phyloP scores from a whole-genome alignment of 352 stramenopile species.

The Phytophthora colocasiae region DNA sequence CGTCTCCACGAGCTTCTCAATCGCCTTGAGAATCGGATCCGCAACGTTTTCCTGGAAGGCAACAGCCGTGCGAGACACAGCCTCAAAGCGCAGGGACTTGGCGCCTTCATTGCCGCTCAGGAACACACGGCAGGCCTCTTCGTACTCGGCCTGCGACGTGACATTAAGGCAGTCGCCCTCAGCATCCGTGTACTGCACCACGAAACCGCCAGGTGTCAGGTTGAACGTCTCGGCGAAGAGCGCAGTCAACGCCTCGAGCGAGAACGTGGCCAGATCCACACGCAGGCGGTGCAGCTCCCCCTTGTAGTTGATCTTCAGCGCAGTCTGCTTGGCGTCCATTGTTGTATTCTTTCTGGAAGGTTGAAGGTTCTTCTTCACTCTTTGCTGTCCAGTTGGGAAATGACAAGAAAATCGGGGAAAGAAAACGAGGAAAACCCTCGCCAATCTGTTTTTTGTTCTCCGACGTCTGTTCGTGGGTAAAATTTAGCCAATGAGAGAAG shows the following conservation, averaged over 20 bases:
- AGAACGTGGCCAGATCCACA: conserved; percentile 64
- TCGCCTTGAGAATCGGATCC: conserved; percentile 79
- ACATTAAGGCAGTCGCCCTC: conserved; percentile 80
- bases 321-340: conserved; percentile 63
- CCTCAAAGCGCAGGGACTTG: conserved; percentile 74
- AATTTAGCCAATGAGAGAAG: conserved; percentile 33
- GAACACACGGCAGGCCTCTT: conserved; percentile 69
- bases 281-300: conserved; percentile 85
- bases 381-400: conserved; percentile 43
- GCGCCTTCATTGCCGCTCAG: conserved; percentile 35
- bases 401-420: conserved; percentile 29
- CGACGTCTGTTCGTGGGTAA: conserved; percentile 22
- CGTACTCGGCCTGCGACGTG: conserved; percentile 71
- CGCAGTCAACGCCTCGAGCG: conserved; percentile 50
- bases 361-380: conserved; percentile 2
- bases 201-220: conserved; percentile 54
- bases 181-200: conserved; percentile 85
- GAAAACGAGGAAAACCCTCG: conserved; percentile 9
- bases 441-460: conserved; percentile 35
- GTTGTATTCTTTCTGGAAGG: conserved; percentile 10
- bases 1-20: conserved; percentile 85
- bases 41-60: conserved; percentile 85
- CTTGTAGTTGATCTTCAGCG: conserved; percentile 85
- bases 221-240: conserved; percentile 73
- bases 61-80: conserved; percentile 63